Evolutionary conservation across 2,329 filamentous ascomycete species (phyloP).

Genomic region (Aspergillus sp.): DNA sequence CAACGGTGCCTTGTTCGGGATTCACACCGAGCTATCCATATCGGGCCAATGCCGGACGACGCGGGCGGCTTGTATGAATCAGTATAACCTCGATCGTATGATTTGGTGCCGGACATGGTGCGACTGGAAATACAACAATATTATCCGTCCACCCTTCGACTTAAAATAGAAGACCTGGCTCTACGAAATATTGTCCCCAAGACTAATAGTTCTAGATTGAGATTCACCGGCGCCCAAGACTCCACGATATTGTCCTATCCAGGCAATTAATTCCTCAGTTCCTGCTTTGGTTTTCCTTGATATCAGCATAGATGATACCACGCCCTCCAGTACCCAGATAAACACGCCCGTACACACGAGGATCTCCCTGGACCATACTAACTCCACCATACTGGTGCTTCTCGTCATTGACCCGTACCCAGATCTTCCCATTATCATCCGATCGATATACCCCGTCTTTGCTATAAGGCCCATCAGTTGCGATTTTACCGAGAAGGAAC

Average conservation of each 20-base stretch:
- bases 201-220: background rate
- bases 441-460: conserved; percentile 15
- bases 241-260: background rate
- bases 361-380: conserved; percentile 15
- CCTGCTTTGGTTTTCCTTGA: background rate
- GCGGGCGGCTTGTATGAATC: background rate
- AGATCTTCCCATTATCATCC: conserved; percentile 13
- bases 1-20: background rate
- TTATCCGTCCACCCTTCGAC: no score
- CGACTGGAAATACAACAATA: background rate
- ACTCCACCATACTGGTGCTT: conserved; percentile 15
- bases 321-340: conserved; percentile 16
- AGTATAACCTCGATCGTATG: background rate
- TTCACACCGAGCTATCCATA: background rate
- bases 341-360: conserved; percentile 17
- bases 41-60: background rate
- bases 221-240: background rate
- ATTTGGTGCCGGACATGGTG: background rate
- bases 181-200: background rate
- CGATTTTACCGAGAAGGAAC: conserved; percentile 6
- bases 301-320: conserved; percentile 15
- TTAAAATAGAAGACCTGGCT: no score
- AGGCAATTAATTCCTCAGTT: background rate
- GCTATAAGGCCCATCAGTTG: background rate
- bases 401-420: conserved; percentile 17